Conservation (phyloP, 257 asterid species). For the Lycium barbarum region DNA sequence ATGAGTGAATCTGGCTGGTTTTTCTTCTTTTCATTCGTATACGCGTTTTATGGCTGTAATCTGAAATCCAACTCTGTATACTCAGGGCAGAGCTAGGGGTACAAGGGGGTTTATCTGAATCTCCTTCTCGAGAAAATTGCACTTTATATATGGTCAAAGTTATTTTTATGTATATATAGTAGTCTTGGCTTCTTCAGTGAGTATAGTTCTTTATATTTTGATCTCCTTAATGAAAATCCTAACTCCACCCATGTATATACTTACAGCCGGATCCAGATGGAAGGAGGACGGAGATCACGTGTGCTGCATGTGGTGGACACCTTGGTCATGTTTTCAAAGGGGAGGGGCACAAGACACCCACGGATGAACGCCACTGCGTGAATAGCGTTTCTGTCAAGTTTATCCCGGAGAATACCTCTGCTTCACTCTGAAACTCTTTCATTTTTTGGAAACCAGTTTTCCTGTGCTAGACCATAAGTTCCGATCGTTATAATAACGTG, state of each 20-base stretch:
- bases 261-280: slow-evolving; percentile 81
- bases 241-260: neutral
- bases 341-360: slow-evolving; percentile 66
- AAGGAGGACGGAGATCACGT: slow-evolving; percentile 83
- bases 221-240: neutral
- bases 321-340: slow-evolving; percentile 86
- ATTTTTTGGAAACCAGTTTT: neutral
- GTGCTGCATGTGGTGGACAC: slow-evolving; percentile 79
- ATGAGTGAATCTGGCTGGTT: too few species aligned
- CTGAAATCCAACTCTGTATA: neutral
- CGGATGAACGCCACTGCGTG: slow-evolving; percentile 82
- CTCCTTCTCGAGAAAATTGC: too few species aligned
- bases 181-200: too few species aligned
- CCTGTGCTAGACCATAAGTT: neutral
- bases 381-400: slow-evolving; percentile 80
- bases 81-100: neutral
- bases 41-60: neutral
- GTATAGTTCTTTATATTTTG: too few species aligned
- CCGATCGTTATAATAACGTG: neutral
- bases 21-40: neutral
- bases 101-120: too few species aligned
- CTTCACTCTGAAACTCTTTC: neutral
- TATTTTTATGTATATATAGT: too few species aligned
- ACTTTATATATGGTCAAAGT: too few species aligned
- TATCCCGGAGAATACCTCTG: slow-evolving; percentile 34